Evolutionary conservation across 768 basidiomycete species (phyloP).

Genomic region (Lepiota venenata): DNA sequence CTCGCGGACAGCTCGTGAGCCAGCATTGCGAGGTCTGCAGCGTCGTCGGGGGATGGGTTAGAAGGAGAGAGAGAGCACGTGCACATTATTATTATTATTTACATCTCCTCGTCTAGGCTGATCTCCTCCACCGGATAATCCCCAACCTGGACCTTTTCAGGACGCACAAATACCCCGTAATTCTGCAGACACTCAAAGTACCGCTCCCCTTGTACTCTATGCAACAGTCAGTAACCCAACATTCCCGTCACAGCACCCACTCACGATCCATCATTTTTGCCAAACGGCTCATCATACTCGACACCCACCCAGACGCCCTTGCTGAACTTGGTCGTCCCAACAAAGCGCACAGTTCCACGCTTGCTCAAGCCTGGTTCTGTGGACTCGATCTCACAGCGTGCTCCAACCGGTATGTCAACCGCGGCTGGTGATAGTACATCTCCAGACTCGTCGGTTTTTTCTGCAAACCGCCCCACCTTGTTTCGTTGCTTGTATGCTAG

Average conservation of each 20-base stretch:
- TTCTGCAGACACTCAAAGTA: slow-evolving; percentile 81
- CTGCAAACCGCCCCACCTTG: slow-evolving; percentile 87
- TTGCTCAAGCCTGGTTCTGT: slow-evolving; percentile 65
- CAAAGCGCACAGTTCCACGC: slow-evolving; percentile 82
- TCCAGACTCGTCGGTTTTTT: slow-evolving; percentile 32
- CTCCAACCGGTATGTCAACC: slow-evolving; percentile 58
- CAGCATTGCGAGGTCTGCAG: no score
- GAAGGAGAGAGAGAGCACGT: neutral
- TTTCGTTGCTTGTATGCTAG: slow-evolving; percentile 84
- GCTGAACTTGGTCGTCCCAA: slow-evolving; percentile 77
- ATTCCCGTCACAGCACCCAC: slow-evolving; percentile 27
- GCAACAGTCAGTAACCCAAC: slow-evolving; percentile 8
- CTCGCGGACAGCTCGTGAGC: slow-evolving; percentile 52
- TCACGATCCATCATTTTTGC: slow-evolving; percentile 94
- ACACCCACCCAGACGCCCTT: slow-evolving; percentile 85
- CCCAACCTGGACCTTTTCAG: slow-evolving; percentile 77
- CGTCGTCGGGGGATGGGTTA: neutral
- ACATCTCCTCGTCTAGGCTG: slow-evolving; percentile 75
- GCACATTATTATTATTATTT: slow-evolving; percentile 12
- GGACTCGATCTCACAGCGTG: slow-evolving; percentile 83
- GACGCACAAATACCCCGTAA: slow-evolving; percentile 83
- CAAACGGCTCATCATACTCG: slow-evolving; percentile 93
- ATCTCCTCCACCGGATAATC: slow-evolving; percentile 87
- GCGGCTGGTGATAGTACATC: slow-evolving; percentile 19
- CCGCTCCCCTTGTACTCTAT: slow-evolving; percentile 77